Evolutionary conservation across 2,329 filamentous ascomycete genomes (phyloP).

Genomic region (Alternaria postmessia): DNA sequence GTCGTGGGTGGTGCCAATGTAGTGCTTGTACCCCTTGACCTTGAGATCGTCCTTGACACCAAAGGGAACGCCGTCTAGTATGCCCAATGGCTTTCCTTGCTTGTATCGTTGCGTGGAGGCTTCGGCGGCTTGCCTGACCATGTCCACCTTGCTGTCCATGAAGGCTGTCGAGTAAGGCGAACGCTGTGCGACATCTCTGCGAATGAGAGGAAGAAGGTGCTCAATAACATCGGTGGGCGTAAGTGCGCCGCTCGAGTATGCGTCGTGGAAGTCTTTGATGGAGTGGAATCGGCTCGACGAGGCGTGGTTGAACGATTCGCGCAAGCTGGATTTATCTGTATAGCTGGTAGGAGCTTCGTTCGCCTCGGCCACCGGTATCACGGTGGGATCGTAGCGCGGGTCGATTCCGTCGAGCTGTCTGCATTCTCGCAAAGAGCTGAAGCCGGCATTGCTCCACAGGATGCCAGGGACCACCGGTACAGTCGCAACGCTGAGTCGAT

Average conservation of each 20-base stretch:
- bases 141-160: conserved; percentile 70
- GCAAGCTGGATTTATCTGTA: conserved; percentile 29
- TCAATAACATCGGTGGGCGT: conserved; percentile 78
- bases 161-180: conserved; percentile 76
- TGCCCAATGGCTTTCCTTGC: conserved; percentile 68
- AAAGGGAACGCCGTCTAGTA: conserved; percentile 83
- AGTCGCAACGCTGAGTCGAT: conserved; percentile 63
- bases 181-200: conserved; percentile 62
- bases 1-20: conserved; percentile 69
- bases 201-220: conserved; percentile 74
- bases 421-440: conserved; percentile 64
- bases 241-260: conserved; percentile 73
- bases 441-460: conserved; percentile 77
- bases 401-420: conserved; percentile 63
- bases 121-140: conserved; percentile 71
- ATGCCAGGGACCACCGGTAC: conserved; percentile 68
- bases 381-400: conserved; percentile 65
- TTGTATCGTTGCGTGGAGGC: conserved; percentile 78
- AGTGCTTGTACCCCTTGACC: conserved; percentile 73
- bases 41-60: conserved; percentile 84
- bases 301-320: conserved; percentile 24
- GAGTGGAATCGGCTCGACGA: conserved; percentile 57
- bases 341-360: conserved; percentile 28
- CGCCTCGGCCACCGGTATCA: conserved; percentile 55
- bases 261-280: conserved; percentile 76